Base-by-base conservation (phyloP, 139 green algal genomes). In the Haematococcus sp. region DNA sequence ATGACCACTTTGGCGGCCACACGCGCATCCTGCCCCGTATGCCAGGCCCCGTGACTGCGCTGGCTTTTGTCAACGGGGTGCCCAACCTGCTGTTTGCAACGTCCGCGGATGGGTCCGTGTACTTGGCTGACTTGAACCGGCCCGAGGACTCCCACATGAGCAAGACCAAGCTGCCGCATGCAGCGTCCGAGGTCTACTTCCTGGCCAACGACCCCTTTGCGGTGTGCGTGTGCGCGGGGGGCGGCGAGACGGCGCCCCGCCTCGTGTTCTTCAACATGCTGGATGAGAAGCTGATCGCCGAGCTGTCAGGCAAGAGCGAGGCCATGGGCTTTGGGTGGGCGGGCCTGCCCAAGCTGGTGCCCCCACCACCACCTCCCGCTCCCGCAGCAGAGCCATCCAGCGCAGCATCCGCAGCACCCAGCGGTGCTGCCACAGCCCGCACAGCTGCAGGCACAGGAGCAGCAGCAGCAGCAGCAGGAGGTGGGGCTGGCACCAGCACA, bases 201-300 rank as follows among this genome's bases (percentile, higher is more conserved):
- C 43, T 82, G 59, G 43, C 80, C 2, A 71, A 77, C 51, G 80
- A 86, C 68, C 68, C 80, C 59, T 82, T 82, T 19, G 75, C 75
- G 46, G 25, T 86, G 11, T 80, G 65, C 68, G 49, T 86, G 4
- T 82, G 75, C 71, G 63, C n/a, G 16, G 80, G 75, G 1, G 40
- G 64, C 16, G 7, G 11, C 13, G 35, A 71, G 22, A 17, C 33
- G 32, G 31, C 34, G 20, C 74, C 79, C 2, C 69, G 79, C 1
- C 43, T 84, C 0, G 30, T 84, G 16, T 84, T 74, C 74, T 84
- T 73, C 56, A 79, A 85, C 64, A 73, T 85, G 40, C 54, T 73
- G 17, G 69, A 76, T 34, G 78, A 76, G 70, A 81, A 80, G 49
- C 76, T 74, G 1, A 34, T 75, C 22, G 76, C 70, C 9, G 76